phyloP scores from a whole-genome alignment of 257 asterid species.

The Craterostigma plantagineum region DNA sequence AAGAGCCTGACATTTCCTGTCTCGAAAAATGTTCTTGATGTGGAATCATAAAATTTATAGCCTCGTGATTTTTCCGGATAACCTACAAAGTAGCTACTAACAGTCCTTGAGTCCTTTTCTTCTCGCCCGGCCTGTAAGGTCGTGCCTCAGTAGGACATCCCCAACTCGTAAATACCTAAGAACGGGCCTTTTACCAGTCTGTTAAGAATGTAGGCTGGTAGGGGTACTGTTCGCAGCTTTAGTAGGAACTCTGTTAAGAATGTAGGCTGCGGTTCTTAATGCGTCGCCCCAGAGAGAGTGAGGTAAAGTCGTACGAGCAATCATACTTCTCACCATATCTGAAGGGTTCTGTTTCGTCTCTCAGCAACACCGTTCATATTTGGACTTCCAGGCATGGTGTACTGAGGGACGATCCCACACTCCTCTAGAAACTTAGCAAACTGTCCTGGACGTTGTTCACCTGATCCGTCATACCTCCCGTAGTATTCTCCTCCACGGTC shows the following conservation, averaged over 20 bases:
- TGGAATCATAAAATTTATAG: neutral
- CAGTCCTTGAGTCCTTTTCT: neutral
- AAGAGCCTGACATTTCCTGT: neutral
- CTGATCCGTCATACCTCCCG: too few relatives aligned
- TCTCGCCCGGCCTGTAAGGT: neutral
- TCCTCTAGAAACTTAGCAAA: too few relatives aligned
- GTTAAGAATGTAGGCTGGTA: neutral
- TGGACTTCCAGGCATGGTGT: too few relatives aligned
- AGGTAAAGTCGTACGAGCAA: neutral
- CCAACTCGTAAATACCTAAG: neutral
- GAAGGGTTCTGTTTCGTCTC: too few relatives aligned
- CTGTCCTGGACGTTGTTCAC: too few relatives aligned
- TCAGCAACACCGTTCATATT: neutral
- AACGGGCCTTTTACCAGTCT: neutral
- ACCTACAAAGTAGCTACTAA: neutral
- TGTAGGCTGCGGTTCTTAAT: neutral
- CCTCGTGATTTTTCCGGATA: neutral
- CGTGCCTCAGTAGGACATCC: neutral
- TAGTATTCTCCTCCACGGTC: too few relatives aligned
- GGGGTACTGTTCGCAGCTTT: neutral
- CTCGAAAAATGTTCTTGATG: neutral
- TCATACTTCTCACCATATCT: constrained; percentile 2
- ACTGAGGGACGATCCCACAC: too few relatives aligned
- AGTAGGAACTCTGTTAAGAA: neutral
- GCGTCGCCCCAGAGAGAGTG: constrained; percentile 1